Percentiles rank a stretch among this genome's conserved stretches.
Conservation (phyloP, 2,329 filamentous ascomycete genomes). For the Aspergillus felis region DNA sequence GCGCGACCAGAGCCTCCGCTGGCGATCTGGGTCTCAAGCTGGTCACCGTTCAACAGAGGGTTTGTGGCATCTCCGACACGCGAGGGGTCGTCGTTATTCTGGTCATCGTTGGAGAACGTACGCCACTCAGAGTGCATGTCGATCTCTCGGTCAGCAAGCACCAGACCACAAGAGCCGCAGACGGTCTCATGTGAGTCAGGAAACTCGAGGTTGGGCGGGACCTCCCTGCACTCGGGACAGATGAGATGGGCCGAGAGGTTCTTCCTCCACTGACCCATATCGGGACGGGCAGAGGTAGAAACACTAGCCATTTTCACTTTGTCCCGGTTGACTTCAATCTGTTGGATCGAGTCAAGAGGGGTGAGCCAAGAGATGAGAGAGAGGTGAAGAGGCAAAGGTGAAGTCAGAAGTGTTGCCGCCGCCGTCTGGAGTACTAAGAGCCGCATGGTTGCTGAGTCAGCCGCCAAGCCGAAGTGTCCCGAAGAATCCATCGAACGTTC, state of each 20-base stretch:
- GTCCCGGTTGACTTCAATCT: conserved; percentile 2
- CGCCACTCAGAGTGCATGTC: conserved; percentile 98
- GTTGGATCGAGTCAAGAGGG: conserved; percentile 21
- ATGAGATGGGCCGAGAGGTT: conserved; percentile 82
- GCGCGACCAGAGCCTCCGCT: conserved; percentile 71
- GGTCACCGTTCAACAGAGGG: conserved; percentile 81
- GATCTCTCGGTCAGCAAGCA: conserved; percentile 85
- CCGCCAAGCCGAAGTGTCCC: conserved; percentile 25
- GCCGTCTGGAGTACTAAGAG: conserved; percentile 8
- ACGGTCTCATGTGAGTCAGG: conserved; percentile 93
- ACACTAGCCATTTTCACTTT: conserved; percentile 33
- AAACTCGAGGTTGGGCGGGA: conserved; percentile 87
- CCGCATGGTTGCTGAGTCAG: conserved; percentile 23
- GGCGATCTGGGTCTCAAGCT: conserved; percentile 83
- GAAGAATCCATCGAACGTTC: conserved; percentile 23
- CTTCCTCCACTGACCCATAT: conserved; percentile 61
- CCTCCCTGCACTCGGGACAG: conserved; percentile 86
- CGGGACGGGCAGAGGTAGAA: conserved; percentile 39
- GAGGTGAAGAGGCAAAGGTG: conserved; percentile 6
- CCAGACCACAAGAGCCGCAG: conserved; percentile 85
- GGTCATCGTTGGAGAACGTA: conserved; percentile 97
- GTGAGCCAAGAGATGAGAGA: conserved; percentile 10
- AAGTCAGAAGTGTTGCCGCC: conserved; percentile 1
- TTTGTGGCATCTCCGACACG: conserved; percentile 96
- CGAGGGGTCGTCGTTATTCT: conserved; percentile 91